Evolutionary conservation across 1,284 basidiomycete species (phyloP).

Genomic region (Leccinum insigne): DNA sequence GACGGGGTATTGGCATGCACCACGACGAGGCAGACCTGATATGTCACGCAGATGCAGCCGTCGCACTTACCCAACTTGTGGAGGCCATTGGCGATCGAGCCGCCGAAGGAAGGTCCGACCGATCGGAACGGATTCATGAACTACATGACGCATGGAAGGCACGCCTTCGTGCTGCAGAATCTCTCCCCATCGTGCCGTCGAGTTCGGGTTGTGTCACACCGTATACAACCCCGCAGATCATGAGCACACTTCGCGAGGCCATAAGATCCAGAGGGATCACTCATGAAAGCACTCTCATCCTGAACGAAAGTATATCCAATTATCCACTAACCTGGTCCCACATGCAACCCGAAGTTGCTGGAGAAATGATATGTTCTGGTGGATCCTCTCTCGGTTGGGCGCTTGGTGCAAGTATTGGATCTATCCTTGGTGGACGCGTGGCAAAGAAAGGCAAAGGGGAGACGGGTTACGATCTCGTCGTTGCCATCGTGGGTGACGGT

Average conservation of each 20-base stretch:
- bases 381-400: conserved; percentile 67
- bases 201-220: conserved; percentile 14
- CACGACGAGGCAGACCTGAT: conserved; percentile 58
- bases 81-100: conserved; percentile 31
- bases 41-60: conserved; percentile 54
- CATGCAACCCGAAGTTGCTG: conserved; percentile 51
- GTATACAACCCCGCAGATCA: conserved; percentile 48
- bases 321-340: conserved; percentile 55
- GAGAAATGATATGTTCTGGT: conserved; percentile 53
- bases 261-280: conserved; percentile 31
- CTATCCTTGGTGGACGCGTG: conserved; percentile 44
- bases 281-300: conserved; percentile 42
- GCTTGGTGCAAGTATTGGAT: conserved; percentile 63
- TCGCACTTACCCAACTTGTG: conserved; percentile 53
- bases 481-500: conserved; percentile 66
- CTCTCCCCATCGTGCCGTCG: conserved; percentile 13
- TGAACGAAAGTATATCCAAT: conserved; percentile 68
- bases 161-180: conserved; percentile 24
- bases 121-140: conserved; percentile 13
- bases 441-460: conserved; percentile 24
- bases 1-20: conserved; percentile 50
- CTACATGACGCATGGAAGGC: conserved; percentile 31
- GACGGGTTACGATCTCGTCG: conserved; percentile 48
- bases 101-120: not conserved
- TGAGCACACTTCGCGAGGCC: conserved; percentile 47